Evolutionary conservation across 2,329 filamentous ascomycete genomes (phyloP), one percentile per base, ranked within the genome.

Genomic region (Xylaria sp.): DNA sequence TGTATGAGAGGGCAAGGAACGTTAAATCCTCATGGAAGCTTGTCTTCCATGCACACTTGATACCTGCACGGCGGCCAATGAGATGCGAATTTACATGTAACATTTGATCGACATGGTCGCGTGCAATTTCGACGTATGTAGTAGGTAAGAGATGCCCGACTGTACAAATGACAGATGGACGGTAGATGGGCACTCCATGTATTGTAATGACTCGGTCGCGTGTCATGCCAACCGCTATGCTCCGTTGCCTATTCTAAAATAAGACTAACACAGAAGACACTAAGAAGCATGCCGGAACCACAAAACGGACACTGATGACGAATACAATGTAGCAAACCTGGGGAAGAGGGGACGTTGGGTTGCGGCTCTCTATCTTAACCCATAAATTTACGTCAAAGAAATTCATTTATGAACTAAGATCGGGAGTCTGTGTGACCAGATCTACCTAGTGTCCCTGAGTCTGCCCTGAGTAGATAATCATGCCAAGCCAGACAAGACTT

Each of bases 361-460:
- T 66, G 64, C 51, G 64, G 64, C 64, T 66, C 64, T 66, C 64
- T 62, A 57, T 42, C 24, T 54, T 45, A 30, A 57, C 39, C 42
- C 53, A 58, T 66, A 24, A 53, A 51, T 62, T 66, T 66, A 66
- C 64, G 64, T 66, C 42, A 66, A 62, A 62, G 59, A 51, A 51
- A 57, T 45, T 48, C 45, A 17, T 24, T 42, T 48, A 42, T 7
- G 19, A 50, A 36, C 50, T 36, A 56, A 51, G 17, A 30, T 56
- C 34, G 32, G 57, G 32, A 21, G 30, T 48, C 39, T 24, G 19
- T 24, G 36, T 42, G 27, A 48, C 17, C 30, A 34, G 56, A 54
- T 59, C 59, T 42, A 27, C 14, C 60, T 32, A 55, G 24, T 42
- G 39, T 9, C n/a, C n/a, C n/a, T n/a, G n/a, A n/a, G n/a, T n/a